Evolutionary conservation across 495 filamentous ascomycete species (phyloP).

Genomic region (Aspergillus conjunctus): DNA sequence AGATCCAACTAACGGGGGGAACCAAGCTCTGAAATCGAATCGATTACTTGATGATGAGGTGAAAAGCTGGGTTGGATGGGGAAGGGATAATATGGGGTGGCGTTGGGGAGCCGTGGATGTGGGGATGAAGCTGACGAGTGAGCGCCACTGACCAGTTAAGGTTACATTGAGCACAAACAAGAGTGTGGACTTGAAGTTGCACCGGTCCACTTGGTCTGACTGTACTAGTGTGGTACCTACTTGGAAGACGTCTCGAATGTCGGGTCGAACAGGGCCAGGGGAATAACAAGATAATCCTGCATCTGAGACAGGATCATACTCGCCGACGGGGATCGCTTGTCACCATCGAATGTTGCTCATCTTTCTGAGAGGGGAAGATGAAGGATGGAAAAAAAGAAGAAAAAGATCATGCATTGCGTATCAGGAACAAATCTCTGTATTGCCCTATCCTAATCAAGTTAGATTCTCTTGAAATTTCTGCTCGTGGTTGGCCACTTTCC

Average conservation of each 20-base stretch:
- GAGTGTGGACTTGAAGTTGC: not conserved
- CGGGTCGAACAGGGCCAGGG: no score
- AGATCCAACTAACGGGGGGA: not conserved
- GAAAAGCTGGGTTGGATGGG: no score
- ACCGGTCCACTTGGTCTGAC: no score
- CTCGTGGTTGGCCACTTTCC: conserved; percentile 27
- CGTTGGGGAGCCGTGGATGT: not conserved
- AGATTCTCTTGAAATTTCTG: not conserved
- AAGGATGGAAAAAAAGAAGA: not conserved
- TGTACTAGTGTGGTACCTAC: no score
- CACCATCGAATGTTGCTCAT: no score
- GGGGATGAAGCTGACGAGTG: not conserved
- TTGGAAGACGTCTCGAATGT: no score
- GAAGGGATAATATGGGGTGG: not conserved
- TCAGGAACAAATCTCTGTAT: not conserved
- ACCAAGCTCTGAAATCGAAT: not conserved
- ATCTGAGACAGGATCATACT: no score
- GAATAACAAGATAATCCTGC: no score
- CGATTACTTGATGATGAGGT: no score
- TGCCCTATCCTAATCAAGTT: not conserved
- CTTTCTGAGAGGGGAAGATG: not conserved
- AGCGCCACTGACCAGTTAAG: conserved; percentile 2
- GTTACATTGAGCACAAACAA: conserved; percentile 1
- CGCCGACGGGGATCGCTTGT: no score
- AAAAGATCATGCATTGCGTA: not conserved